These are phyloP conservation scores for Podospora pseudopauciseta DNA, from an alignment of 495 filamentous ascomycete genomes.

Conservation along the genomic window DNA sequence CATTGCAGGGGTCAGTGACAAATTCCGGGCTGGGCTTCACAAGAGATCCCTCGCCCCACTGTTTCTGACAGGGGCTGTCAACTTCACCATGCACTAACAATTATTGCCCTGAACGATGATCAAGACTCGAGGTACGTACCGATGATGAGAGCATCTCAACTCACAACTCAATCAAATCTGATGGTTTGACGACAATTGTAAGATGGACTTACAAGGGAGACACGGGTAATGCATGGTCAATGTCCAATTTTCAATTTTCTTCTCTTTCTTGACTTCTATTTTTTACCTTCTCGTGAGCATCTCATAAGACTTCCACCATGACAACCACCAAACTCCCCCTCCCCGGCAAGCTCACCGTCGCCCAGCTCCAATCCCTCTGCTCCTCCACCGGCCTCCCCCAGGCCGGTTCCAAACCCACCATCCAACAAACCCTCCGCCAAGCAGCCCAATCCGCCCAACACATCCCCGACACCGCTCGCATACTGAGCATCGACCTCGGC, in stretches of 20 bases:
- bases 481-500: conserved; percentile 86
- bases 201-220: not conserved
- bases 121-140: not conserved
- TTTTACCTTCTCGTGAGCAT: not conserved
- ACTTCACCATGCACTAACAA: not conserved
- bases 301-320: conserved; percentile 6
- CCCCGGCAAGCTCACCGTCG: not conserved
- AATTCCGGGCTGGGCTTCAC: not conserved
- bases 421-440: conserved; percentile 18
- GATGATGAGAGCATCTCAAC: not conserved
- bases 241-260: not conserved
- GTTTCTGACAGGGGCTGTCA: not conserved
- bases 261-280: not conserved
- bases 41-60: not conserved
- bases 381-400: conserved; percentile 25
- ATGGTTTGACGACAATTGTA: not conserved
- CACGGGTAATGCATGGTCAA: not conserved
- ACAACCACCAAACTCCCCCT: conserved; percentile 9
- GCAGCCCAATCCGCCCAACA: conserved; percentile 20
- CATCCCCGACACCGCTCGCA: conserved; percentile 21
- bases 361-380: conserved; percentile 11
- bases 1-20: conserved; percentile 2
- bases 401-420: conserved; percentile 19
- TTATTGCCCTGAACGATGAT: not conserved
- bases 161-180: not conserved